Evolutionary conservation across 2,329 filamentous ascomycete species (phyloP), one percentile per base, ranked within the genome.

Genomic region (Penicillium expansum): DNA sequence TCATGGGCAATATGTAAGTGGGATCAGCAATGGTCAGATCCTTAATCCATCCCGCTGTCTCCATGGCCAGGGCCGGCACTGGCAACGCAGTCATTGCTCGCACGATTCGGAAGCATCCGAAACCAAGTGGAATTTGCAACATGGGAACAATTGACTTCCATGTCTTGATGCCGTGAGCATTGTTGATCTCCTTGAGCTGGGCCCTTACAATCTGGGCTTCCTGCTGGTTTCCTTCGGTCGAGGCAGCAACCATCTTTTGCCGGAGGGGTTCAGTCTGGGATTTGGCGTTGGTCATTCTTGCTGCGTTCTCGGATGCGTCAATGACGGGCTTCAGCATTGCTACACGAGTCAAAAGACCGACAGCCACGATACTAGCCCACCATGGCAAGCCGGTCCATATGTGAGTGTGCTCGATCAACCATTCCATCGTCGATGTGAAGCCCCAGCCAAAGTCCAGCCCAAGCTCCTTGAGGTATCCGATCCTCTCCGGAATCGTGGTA

Each of bases 391-490:
- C 91, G 7, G 71, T 77, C 65, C 82, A 87, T 59, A 97, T 80
- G 75, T 99, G 91, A 39, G 95, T 71, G 70, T 93, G 86, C 79
- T 99, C 94, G 11, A 97, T 77, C 3, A 84, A 22, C 81, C 83
- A 92, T 76, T 97, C 82, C 73, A 94, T 86, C 16, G 85, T 63
- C 4, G 86, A 77, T 0, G 92, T 90, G 5, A 90, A 85, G 16
- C 93, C 93, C 79, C 80, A 92, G 70, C 93, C 92, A 68, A 88
- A 97, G 67, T 97, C 90, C 22, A 99, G 79, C 4, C 94, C 94
- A 11, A 97, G 80, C 7, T 85, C 82, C 65, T 90, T 85, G 57
- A 99, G 79, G 69, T 92, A 97, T 60, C 94, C 94, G 57, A 96
- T 84, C 49, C 85, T 80, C 68, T 93, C 89, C 35, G 89, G 85